Evolutionary conservation across 176 grass and related monocot species (phyloP).

Genomic region (Triticum turgidum): DNA sequence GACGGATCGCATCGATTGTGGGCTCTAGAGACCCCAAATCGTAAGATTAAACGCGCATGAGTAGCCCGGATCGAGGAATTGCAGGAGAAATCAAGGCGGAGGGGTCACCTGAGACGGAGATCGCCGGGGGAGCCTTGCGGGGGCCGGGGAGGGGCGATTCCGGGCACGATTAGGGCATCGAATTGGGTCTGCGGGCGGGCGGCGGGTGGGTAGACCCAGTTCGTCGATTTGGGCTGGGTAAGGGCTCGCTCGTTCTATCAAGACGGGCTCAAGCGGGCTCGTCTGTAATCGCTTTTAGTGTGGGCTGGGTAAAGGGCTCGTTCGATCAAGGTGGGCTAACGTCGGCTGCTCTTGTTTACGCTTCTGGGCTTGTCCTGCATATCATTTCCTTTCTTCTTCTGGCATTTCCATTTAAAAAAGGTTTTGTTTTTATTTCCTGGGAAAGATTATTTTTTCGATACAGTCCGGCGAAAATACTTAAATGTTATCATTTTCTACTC

Average conservation of each 20-base stretch:
- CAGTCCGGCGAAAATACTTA: too few relatives aligned
- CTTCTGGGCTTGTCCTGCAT: too few relatives aligned
- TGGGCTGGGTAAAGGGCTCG: too few relatives aligned
- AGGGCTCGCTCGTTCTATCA: background rate
- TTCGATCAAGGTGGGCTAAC: too few relatives aligned
- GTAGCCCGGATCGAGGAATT: background rate
- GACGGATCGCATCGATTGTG: background rate
- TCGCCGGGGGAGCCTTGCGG: background rate
- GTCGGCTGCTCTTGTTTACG: too few relatives aligned
- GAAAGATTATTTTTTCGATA: too few relatives aligned
- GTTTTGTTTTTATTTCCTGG: too few relatives aligned
- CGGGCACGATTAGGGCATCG: constrained; percentile 38
- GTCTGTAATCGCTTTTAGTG: too few relatives aligned
- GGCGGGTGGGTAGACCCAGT: constrained; percentile 27
- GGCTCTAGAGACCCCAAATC: background rate
- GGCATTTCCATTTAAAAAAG: too few relatives aligned
- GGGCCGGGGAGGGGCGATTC: constrained; percentile 17
- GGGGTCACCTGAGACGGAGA: constrained; percentile 32
- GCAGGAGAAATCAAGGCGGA: constrained; percentile 11
- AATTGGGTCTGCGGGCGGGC: constrained; percentile 37
- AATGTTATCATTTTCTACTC: too few relatives aligned
- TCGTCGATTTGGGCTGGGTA: constrained; percentile 22
- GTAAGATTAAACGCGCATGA: background rate
- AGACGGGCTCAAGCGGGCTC: too few relatives aligned
- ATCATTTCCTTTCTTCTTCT: too few relatives aligned